Conservation (phyloP, 352 stramenopile species). For the Blastocystis sp. region DNA sequence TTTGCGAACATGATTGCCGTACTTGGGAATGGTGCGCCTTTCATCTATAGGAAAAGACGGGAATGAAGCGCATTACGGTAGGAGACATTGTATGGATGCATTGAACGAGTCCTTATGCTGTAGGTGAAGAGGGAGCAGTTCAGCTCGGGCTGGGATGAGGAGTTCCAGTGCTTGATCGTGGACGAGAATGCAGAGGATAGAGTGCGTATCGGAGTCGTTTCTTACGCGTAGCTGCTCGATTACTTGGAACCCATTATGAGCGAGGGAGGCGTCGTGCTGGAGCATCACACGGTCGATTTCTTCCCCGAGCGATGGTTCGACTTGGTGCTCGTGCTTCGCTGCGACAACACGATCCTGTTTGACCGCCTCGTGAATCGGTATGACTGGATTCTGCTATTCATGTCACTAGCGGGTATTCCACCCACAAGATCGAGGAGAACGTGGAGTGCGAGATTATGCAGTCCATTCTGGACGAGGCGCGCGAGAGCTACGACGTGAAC, state of each 20-base stretch:
- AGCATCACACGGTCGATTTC: conserved; percentile 88
- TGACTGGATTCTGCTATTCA: conserved; percentile 9
- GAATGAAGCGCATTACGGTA: conserved; percentile 83
- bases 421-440: conserved; percentile 86
- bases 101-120: background rate
- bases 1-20: conserved; percentile 83
- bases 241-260: conserved; percentile 86
- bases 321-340: conserved; percentile 84
- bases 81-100: conserved; percentile 80
- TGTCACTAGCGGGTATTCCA: conserved; percentile 79
- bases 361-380: conserved; percentile 82
- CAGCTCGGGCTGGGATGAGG: conserved; percentile 83
- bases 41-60: conserved; percentile 80
- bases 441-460: conserved; percentile 81
- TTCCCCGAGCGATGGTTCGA: conserved; percentile 89
- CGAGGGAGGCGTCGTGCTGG: conserved; percentile 83
- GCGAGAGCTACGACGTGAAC: conserved; percentile 88
- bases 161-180: conserved; percentile 87
- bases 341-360: conserved; percentile 87
- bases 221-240: conserved; percentile 78
- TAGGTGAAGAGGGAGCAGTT: conserved; percentile 81
- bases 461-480: conserved; percentile 92
- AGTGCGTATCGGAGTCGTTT: conserved; percentile 45
- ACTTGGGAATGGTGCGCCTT: background rate
- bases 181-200: conserved; percentile 83